Evolutionary conservation across 352 stramenopile species (phyloP).

Genomic region (Phytophthora sp.): DNA sequence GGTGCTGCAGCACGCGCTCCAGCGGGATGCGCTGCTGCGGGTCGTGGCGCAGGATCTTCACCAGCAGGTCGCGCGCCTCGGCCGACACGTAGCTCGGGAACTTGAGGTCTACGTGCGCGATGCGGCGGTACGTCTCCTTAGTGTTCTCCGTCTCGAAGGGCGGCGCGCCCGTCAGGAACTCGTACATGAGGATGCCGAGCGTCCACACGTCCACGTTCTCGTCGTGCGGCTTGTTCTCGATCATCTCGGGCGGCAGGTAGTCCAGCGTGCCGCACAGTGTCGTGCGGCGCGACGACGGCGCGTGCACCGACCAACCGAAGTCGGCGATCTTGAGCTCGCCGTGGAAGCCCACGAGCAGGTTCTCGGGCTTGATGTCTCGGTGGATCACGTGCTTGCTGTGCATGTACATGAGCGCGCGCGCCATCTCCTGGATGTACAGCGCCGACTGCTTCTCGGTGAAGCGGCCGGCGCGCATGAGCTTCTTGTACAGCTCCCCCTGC

Average conservation of each 20-base stretch:
- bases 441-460: conserved; percentile 95
- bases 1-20: conserved; percentile 93
- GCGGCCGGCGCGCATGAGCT: conserved; percentile 88
- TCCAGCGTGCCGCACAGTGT: conserved; percentile 99
- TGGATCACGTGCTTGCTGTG: conserved; percentile 99
- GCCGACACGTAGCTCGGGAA: conserved; percentile 94
- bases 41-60: conserved; percentile 96
- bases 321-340: conserved; percentile 99
- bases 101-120: conserved; percentile 95
- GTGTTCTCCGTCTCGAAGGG: conserved; percentile 97
- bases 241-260: conserved; percentile 99
- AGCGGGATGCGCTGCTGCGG: conserved; percentile 94
- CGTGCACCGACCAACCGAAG: conserved; percentile 99
- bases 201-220: conserved; percentile 98
- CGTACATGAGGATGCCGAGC: conserved; percentile 98
- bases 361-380: conserved; percentile 99
- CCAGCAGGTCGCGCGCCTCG: conserved; percentile 94
- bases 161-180: conserved; percentile 97
- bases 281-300: conserved; percentile 95
- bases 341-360: conserved; percentile 95
- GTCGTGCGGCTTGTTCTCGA: conserved; percentile 98
- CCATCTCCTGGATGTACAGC: conserved; percentile 96
- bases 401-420: conserved; percentile 96
- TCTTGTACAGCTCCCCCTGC: conserved; percentile 98
- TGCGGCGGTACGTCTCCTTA: conserved; percentile 96